Evolutionary conservation across 805 yeast species (phyloP).

Genomic region (Pichia pseudocactophila): DNA sequence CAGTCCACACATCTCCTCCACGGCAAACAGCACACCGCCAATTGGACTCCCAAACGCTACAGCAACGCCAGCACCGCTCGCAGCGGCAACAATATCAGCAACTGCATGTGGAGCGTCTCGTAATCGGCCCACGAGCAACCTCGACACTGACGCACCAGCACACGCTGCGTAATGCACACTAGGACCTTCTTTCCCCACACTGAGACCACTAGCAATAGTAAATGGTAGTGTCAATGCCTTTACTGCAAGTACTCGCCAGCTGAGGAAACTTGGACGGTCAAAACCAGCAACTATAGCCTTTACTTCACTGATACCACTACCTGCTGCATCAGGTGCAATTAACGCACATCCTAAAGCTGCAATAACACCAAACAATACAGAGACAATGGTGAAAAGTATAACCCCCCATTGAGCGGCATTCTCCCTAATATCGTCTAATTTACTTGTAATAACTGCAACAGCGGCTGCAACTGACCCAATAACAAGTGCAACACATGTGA

Average conservation of each 20-base stretch:
- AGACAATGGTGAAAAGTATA: conserved; percentile 46
- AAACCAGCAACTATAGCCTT: conserved; percentile 93
- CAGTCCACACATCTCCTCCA: conserved; percentile 81
- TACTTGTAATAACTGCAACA: conserved; percentile 60
- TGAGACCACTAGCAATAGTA: conserved; percentile 86
- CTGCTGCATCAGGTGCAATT: conserved; percentile 88
- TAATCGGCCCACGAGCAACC: conserved; percentile 35
- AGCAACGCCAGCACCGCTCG: conserved; percentile 97
- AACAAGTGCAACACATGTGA: conserved; percentile 63
- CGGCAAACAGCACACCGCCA: conserved; percentile 89
- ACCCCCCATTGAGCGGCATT: conserved; percentile 26
- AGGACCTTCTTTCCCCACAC: conserved; percentile 98
- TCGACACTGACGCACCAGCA: conserved; percentile 76
- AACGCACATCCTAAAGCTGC: conserved; percentile 62
- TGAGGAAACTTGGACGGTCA: conserved; percentile 66
- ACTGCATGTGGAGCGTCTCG: conserved; percentile 35
- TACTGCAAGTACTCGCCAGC: conserved; percentile 59
- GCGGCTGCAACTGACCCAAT: conserved; percentile 82
- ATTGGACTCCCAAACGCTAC: conserved; percentile 97
- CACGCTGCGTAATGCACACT: conserved; percentile 97
- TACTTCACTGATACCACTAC: conserved; percentile 95
- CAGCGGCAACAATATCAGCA: conserved; percentile 69
- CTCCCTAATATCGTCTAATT: no score
- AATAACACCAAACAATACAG: conserved; percentile 50
- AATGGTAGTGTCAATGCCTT: conserved; percentile 79